Evolutionary conservation across 2,329 filamentous ascomycete genomes (phyloP).

Genomic region (Exophiala lecanii-corni): DNA sequence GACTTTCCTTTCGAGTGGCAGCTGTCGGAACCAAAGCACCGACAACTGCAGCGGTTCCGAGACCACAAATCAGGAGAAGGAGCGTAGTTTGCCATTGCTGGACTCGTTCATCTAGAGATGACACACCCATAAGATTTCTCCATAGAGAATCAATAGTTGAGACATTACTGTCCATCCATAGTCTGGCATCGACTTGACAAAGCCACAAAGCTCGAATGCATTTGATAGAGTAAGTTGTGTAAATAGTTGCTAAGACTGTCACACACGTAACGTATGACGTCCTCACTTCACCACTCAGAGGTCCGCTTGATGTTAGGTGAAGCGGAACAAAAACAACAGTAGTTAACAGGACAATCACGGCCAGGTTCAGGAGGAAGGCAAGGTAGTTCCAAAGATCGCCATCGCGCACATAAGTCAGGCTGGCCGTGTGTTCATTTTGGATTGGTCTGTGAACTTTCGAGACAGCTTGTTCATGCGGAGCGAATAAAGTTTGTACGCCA

Average conservation of each 20-base stretch:
- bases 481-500: too few relatives aligned
- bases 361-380: too few relatives aligned
- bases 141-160: not conserved
- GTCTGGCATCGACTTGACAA: not conserved
- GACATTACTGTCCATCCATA: not conserved
- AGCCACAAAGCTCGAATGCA: not conserved
- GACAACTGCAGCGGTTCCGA: not conserved
- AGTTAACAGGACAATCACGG: too few relatives aligned
- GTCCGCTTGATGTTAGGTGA: not conserved
- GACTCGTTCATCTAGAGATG: not conserved
- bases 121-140: not conserved
- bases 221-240: not conserved
- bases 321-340: not conserved
- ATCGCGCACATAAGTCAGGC: too few relatives aligned
- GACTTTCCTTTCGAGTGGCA: not conserved
- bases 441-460: too few relatives aligned
- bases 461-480: too few relatives aligned
- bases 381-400: too few relatives aligned
- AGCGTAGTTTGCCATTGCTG: not conserved
- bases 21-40: not conserved
- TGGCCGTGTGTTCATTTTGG: too few relatives aligned
- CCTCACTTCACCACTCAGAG: not conserved
- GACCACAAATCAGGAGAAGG: not conserved
- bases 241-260: not conserved
- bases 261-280: not conserved